Evolutionary conservation across 148 eudicot species (phyloP).

Genomic region (Fagopyrum homotropicum): DNA sequence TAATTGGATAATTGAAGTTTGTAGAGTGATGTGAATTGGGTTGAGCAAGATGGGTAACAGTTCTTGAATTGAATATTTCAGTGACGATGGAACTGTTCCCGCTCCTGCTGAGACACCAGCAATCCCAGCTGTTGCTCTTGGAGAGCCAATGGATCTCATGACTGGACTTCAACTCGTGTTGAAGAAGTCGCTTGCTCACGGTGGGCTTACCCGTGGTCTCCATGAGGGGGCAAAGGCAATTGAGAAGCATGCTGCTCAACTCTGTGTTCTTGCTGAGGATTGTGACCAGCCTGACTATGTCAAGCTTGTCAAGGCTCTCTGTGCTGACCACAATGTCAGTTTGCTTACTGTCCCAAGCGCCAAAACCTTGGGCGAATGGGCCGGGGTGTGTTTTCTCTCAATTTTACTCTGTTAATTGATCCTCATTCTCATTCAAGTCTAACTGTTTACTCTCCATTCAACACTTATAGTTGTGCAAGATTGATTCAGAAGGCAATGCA

Average conservation of each 20-base stretch:
- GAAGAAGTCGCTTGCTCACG: constrained; percentile 18
- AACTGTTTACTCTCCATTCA: background rate
- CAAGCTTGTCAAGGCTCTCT: constrained; percentile 16
- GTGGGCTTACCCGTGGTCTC: constrained; percentile 35
- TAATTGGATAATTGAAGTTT: background rate
- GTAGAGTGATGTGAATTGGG: background rate
- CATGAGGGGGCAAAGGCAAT: constrained; percentile 39
- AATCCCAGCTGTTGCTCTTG: background rate
- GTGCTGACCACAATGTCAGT: constrained; percentile 37
- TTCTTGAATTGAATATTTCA: background rate
- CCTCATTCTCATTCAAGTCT: background rate
- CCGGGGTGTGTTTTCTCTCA: constrained; percentile 28
- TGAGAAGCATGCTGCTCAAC: constrained; percentile 10
- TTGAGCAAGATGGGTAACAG: background rate
- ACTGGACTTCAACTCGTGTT: constrained; percentile 5
- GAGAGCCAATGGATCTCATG: constrained; percentile 12
- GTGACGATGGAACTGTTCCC: constrained; percentile 7
- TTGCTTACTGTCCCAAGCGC: constrained; percentile 32
- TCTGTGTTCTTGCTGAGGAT: constrained; percentile 6
- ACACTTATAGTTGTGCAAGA: constrained; percentile 17
- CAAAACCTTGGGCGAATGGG: constrained; percentile 43
- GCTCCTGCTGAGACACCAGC: constrained; percentile 1
- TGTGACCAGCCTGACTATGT: constrained; percentile 13
- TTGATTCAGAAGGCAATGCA: constrained; percentile 13
- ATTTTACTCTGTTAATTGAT: too few relatives aligned